Evolutionary conservation across 2,329 filamentous ascomycete genomes (phyloP).

Genomic region (Pleurostoma richardsiae): DNA sequence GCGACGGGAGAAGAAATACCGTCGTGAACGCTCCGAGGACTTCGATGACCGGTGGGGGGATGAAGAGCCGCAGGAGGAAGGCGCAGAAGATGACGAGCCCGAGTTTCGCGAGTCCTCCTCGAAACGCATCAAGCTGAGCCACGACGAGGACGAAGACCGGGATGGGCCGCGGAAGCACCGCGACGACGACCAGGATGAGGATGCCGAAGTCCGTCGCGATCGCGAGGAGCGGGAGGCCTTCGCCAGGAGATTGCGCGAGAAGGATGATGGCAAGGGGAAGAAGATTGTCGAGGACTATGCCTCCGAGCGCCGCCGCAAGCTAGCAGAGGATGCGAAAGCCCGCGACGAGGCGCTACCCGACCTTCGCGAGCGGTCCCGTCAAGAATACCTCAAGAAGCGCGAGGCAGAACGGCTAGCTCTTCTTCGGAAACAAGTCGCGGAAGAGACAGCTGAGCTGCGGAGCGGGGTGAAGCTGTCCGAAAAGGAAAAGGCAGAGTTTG

Average conservation of each 20-base stretch:
- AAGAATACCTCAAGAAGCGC: conserved; percentile 90
- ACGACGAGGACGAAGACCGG: conserved; percentile 39
- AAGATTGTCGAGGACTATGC: conserved; percentile 57
- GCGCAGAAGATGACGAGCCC: conserved; percentile 42
- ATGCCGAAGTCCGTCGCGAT: conserved; percentile 59
- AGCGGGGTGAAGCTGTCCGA: conserved; percentile 72
- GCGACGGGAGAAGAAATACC: conserved; percentile 26
- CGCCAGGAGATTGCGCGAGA: conserved; percentile 66
- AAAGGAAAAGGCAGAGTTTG: conserved; percentile 81
- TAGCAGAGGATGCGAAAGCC: conserved; percentile 64
- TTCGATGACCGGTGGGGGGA: conserved; percentile 81
- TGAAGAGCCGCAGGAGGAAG: conserved; percentile 52
- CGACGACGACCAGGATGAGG: conserved; percentile 30
- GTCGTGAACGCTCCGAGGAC: conserved; percentile 34
- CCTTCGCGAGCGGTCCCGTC: conserved; percentile 75
- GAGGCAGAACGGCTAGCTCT: conserved; percentile 81
- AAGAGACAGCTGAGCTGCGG: conserved; percentile 77
- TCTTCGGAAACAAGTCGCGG: conserved; percentile 83
- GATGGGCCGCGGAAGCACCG: conserved; percentile 14
- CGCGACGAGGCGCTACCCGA: conserved; percentile 72
- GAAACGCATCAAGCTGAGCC: conserved; percentile 63
- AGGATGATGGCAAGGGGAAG: conserved; percentile 58
- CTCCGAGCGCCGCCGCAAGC: conserved; percentile 53
- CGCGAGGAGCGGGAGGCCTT: conserved; percentile 75
- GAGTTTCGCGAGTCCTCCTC: conserved; percentile 65